Conservation (phyloP, 2,329 filamentous ascomycete genomes). For the Ophiocordyceps robertsii region DNA sequence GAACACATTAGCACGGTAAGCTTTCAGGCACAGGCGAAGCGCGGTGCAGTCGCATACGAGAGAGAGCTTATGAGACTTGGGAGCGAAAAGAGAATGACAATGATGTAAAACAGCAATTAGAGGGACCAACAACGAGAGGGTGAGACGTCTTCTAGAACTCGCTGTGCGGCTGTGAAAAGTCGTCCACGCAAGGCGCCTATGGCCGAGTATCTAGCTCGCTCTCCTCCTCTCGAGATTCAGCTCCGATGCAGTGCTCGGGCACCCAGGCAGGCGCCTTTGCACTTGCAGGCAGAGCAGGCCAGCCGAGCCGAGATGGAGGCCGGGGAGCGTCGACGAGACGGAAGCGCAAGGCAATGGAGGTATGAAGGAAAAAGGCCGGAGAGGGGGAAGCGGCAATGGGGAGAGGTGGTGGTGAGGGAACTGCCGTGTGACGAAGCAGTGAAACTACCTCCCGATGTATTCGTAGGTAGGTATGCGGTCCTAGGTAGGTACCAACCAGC, state of each 20-base stretch:
- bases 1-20: background rate
- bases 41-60: background rate
- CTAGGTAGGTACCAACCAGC: too few species aligned
- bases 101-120: background rate
- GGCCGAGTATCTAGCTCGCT: background rate
- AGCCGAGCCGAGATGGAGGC: background rate
- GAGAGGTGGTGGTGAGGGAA: too few species aligned
- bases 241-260: too few species aligned
- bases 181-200: background rate
- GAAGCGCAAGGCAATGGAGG: background rate
- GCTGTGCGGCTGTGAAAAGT: background rate
- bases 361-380: background rate
- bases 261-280: too few species aligned
- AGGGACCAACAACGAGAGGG: background rate
- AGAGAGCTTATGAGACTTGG: background rate
- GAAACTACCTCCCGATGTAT: too few species aligned
- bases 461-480: too few species aligned
- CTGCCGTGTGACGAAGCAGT: too few species aligned
- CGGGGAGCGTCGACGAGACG: background rate
- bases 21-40: background rate
- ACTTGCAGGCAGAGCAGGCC: background rate
- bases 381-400: too few species aligned
- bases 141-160: background rate
- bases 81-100: background rate
- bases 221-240: background rate